These are phyloP conservation scores for Urochloa ruziziensis DNA, from an alignment of 176 grass and related monocot species.

Conservation along the genomic window DNA sequence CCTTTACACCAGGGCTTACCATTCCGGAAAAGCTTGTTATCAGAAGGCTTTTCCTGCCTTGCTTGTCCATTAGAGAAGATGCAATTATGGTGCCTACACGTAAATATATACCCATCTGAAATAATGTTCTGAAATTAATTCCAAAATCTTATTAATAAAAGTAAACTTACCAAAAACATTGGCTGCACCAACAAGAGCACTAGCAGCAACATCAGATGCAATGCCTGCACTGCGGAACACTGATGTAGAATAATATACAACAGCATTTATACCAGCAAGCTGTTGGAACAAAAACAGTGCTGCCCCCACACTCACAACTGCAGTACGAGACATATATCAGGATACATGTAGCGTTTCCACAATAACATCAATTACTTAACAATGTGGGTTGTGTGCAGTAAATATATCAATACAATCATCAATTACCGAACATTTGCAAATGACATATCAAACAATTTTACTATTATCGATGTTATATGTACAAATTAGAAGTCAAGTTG, in stretches of 20 bases:
- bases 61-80: constrained; percentile 96
- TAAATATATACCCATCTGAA: constrained; percentile 30
- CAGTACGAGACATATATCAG: constrained; percentile 29
- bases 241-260: constrained; percentile 98
- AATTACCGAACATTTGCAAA: background rate
- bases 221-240: constrained; percentile 97
- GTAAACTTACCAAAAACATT: constrained; percentile 90
- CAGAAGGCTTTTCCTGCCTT: constrained; percentile 94
- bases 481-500: background rate
- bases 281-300: constrained; percentile 97
- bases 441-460: background rate
- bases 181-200: constrained; percentile 95
- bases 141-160: constrained; percentile 14
- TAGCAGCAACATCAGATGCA: constrained; percentile 96
- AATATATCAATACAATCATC: background rate
- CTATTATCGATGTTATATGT: background rate
- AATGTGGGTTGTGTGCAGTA: background rate
- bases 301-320: constrained; percentile 93
- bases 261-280: constrained; percentile 96
- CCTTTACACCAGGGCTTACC: constrained; percentile 45
- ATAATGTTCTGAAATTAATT: constrained; percentile 10
- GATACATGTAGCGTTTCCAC: background rate
- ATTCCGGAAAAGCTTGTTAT: constrained; percentile 98
- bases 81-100: constrained; percentile 79
- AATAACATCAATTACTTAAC: background rate